A percentile compares a stretch with the other conserved stretches of the same genome.
Conservation (phyloP, 495 filamentous ascomycete genomes). For the Thermochaetoides thermophila region DNA sequence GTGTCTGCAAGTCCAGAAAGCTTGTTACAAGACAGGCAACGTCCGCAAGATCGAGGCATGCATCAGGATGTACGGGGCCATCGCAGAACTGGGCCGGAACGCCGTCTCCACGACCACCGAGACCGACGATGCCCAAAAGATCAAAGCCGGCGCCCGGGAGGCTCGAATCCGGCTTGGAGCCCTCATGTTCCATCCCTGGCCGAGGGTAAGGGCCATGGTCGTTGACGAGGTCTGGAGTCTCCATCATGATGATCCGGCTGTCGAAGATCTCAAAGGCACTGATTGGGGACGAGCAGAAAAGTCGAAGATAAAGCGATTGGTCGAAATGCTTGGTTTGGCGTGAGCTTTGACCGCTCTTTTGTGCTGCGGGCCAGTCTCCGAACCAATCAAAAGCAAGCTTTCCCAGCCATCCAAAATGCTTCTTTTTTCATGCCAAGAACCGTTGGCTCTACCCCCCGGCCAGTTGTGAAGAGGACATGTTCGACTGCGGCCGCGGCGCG, state of each 20-base stretch:
- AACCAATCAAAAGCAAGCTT: constrained; percentile 1
- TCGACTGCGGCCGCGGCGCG: constrained; percentile 2
- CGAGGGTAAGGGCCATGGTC: constrained; percentile 25
- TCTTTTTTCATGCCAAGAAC: neutral
- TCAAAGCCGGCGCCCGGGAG: constrained; percentile 20
- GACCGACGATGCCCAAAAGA: constrained; percentile 7
- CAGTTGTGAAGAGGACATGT: constrained; percentile 3
- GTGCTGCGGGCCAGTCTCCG: too few relatives aligned
- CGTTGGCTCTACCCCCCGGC: neutral
- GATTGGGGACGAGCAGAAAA: constrained; percentile 32
- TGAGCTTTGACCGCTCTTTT: too few relatives aligned
- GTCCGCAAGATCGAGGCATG: constrained; percentile 66
- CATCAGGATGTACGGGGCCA: constrained; percentile 57
- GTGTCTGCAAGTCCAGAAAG: constrained; percentile 55
- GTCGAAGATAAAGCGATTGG: constrained; percentile 14
- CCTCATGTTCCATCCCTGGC: constrained; percentile 34
- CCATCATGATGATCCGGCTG: constrained; percentile 6
- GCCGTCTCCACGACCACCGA: constrained; percentile 2
- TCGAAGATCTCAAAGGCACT: constrained; percentile 18
- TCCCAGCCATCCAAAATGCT: neutral
- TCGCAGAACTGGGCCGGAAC: constrained; percentile 24
- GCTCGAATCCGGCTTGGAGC: constrained; percentile 30
- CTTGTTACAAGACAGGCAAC: constrained; percentile 68
- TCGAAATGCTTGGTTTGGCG: constrained; percentile 20
- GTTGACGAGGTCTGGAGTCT: constrained; percentile 35